Base-by-base conservation (phyloP, 2,329 filamentous ascomycete species). In the Venturia oleaginea region DNA sequence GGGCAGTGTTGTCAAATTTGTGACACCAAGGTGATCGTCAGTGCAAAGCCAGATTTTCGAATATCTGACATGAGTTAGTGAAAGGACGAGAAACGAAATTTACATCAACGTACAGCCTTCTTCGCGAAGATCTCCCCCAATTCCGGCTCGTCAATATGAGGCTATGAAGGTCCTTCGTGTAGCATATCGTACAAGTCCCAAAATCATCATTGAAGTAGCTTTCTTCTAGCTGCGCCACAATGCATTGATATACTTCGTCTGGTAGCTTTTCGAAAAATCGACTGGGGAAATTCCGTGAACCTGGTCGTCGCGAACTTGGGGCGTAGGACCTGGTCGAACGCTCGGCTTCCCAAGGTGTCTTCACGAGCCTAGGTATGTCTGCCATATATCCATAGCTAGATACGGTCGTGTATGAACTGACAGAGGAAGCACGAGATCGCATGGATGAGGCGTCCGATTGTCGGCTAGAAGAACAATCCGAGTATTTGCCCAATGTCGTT, bases 51-150 rank as follows among this genome's bases (percentile, higher is more conserved):
- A 75, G 32, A 83, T 76, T 62, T 75, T 76, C 61, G 75, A 75
- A 68, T 84, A 84, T 65, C 80, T 83, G 66, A 6, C 22, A 24
- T 5, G 10, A 10, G 11, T 57, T n/a, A 57, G 43, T 2, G 19
- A 51, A 19, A 19, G 22, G 5, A 19, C 30, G 13, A 34, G n/a
- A 17, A 8, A 24, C 4, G 3, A 24, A 24, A 19, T 17, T 17
- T 6, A 17, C 2, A 34, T 40, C 11, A 66, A 68, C 77, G 75
- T 76, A 85, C 79, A 86, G 72, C 68, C 75, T 75, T 62, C 74
- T 73, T 68, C 78, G 77, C 13, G 82, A 81, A 17, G 78, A 77
- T 67, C 77, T 79, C 68, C 83, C 79, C 83, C 83, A 86, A n/a
- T 77, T 73, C 63, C 81, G 81, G 67, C 80, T 83, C 22, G 81